Base-by-base conservation (phyloP, 2,329 filamentous ascomycete species). In the Aspergillus sp. region DNA sequence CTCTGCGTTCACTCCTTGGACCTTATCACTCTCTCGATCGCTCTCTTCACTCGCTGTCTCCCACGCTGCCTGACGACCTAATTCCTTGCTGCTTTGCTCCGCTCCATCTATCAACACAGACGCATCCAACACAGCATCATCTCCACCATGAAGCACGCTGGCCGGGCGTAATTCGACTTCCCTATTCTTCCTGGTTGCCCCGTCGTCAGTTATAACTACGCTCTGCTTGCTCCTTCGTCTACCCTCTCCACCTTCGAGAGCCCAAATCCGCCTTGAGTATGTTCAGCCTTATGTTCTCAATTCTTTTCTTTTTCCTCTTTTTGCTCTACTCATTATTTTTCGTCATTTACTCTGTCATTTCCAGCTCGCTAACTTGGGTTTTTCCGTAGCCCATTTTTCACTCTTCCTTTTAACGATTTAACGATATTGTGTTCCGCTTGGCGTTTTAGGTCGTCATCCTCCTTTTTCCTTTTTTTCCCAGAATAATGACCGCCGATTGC, bases 141-240 rank as follows among this genome's bases (percentile, higher is more conserved):
- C 59, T 62, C 64, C 65, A 62, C 62, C 62, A 65, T 66, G 63
- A 60, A 65, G 59, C 58, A 62, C 61, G 66, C 59, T 69, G 66
- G 65, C 61, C 60, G 56, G 55, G 52, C 55, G 50, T 64, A 57
- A 62, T 48, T 47, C 26, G 51, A 55, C 38, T 48, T 48, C 36
- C 43, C 48, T 48, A 47, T 41, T 42, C 30, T 56, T 55, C 30
- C 48, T 64, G 43, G 30, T 50, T 36, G 15, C 15, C n/a, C 51
- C n/a, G 9, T 49, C 18, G 13, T 26, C 36, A 39, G 15, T 47
- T 47, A 47, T 47, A 47, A 13, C 9, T 20, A 22, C 51, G 8
- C 12, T 13, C 8, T 41, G 8, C 18, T 41, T 34, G 42, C 39
- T 18, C 17, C 39, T 30, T 51, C 39, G 39, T 32, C 51, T 39